Evolutionary conservation across 2,329 filamentous ascomycete genomes (phyloP), one percentile per base, ranked within the genome.

Genomic region (Alternaria arbusti): DNA sequence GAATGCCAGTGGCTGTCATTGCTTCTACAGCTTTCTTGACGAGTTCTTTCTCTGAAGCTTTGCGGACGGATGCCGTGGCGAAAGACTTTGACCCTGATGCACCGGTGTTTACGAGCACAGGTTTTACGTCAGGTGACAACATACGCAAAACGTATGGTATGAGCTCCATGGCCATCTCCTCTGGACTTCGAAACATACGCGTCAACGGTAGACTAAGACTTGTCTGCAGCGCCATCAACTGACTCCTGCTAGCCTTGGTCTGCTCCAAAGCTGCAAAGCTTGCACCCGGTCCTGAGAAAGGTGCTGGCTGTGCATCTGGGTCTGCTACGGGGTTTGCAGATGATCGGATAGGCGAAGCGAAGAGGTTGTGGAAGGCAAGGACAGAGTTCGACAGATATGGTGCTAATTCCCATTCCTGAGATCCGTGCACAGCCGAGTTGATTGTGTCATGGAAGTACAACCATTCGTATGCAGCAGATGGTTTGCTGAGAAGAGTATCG

Each of bases 331-430:
- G 81, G 1, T 85, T 82, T 6, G 83, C 70, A 17, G 61, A 70
- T 72, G 86, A 84, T 36, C 78, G 73, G 15, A 75, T 74, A 5
- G 25, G 88, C 0, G 92, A 91, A 4, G 94, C 92, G 75, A 99
- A 99, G 12, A 99, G 86, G 74, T 93, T 86, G 77, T 99, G 96
- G 75, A 97, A 97, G 4, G 93, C 96, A 2, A 98, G 86, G 15
- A 96, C 87, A 0, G 95, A 90, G 70, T 96, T 92, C 72, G 90
- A 92, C 52, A 98, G 87, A 78, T 99, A 99, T 0, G 93, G 90
- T 0, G 87, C 88, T 15, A 99, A 84, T 79, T 99, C 96, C 92
- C 96, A 99, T 59, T 97, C 94, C 78, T 97, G 95, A 63, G 88
- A 90, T n/a, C 88, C 84, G 76, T 90, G 96, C 1, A 98, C 86